Evolutionary conservation across 345 rosid genomes (phyloP).

Genomic region (Combretum micranthum): DNA sequence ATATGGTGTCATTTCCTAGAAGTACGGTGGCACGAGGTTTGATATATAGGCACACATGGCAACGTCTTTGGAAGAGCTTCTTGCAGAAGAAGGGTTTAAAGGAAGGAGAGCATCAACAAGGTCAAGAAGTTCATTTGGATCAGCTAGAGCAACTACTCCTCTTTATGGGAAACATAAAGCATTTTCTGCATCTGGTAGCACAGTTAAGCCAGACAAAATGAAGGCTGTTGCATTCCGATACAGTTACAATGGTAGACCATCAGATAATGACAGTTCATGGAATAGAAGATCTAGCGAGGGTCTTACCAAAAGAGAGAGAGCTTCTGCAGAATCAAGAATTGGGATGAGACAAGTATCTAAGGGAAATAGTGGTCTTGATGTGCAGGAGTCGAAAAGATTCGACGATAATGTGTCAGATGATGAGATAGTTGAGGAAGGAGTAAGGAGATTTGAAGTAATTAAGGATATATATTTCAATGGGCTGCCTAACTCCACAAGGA

Average conservation of each 20-base stretch:
- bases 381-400: slow-evolving; percentile 7
- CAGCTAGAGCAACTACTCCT: slow-evolving; percentile 18
- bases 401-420: slow-evolving; percentile 12
- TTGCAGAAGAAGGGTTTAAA: slow-evolving; percentile 53
- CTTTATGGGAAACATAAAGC: slow-evolving; percentile 10
- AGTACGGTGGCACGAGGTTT: background rate
- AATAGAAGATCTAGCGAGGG: slow-evolving; percentile 21
- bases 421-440: slow-evolving; percentile 34
- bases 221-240: slow-evolving; percentile 30
- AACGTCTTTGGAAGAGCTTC: slow-evolving; percentile 58
- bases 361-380: slow-evolving; percentile 8
- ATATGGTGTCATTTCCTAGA: background rate
- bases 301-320: slow-evolving; percentile 23
- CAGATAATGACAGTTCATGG: slow-evolving; percentile 14
- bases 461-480: slow-evolving; percentile 28
- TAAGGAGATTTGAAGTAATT: slow-evolving; percentile 20
- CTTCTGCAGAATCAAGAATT: slow-evolving; percentile 8
- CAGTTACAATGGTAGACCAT: slow-evolving; percentile 16
- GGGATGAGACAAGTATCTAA: slow-evolving; percentile 12
- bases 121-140: slow-evolving; percentile 28
- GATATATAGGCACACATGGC: slow-evolving; percentile 26
- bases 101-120: slow-evolving; percentile 29
- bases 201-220: slow-evolving; percentile 28
- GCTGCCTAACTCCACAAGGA: slow-evolving; percentile 12
- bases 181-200: slow-evolving; percentile 21